Evolutionary conservation across 1,139 yeast species (phyloP).

Genomic region (Wickerhamomyces sp.): DNA sequence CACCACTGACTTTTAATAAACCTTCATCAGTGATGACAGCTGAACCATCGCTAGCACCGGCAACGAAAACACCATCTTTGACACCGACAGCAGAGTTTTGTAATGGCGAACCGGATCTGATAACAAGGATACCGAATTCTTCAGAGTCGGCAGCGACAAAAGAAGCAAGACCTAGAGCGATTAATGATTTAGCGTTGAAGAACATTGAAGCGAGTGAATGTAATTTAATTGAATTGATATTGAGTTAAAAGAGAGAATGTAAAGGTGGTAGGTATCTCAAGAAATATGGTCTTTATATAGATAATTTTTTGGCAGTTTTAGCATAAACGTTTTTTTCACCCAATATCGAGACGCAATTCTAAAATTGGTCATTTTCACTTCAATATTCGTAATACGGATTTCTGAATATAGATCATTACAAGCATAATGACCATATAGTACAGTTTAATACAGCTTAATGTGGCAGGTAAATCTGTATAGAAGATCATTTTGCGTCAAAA

Average conservation of each 20-base stretch:
- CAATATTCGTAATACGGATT: neutral
- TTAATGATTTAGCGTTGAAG: slow-evolving; percentile 3
- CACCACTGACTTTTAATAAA: slow-evolving; percentile 23
- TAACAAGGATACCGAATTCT: slow-evolving; percentile 27
- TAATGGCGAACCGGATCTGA: slow-evolving; percentile 29
- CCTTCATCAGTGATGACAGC: slow-evolving; percentile 29
- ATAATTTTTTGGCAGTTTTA: too few relatives aligned
- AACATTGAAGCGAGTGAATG: slow-evolving; percentile 9
- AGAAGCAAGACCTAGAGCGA: slow-evolving; percentile 11
- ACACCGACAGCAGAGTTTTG: slow-evolving; percentile 24
- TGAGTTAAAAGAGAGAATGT: neutral
- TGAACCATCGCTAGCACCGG: slow-evolving; percentile 12
- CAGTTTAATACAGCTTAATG: too few relatives aligned
- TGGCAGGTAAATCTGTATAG: too few relatives aligned
- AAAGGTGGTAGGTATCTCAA: neutral
- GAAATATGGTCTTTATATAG: neutral
- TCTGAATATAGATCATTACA: too few relatives aligned
- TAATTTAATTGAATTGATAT: neutral
- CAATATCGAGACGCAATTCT: neutral
- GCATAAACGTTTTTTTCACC: too few relatives aligned
- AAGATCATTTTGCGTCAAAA: too few relatives aligned
- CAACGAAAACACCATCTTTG: slow-evolving; percentile 12
- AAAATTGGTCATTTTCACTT: slow-evolving; percentile 1
- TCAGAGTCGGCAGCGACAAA: slow-evolving; percentile 30
- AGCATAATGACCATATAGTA: too few relatives aligned